Percentiles rank a stretch among this genome's conserved stretches.
These are phyloP conservation scores for Zasmidium cellare DNA, from an alignment of 2,329 filamentous ascomycete genomes.

Conservation along the genomic window DNA sequence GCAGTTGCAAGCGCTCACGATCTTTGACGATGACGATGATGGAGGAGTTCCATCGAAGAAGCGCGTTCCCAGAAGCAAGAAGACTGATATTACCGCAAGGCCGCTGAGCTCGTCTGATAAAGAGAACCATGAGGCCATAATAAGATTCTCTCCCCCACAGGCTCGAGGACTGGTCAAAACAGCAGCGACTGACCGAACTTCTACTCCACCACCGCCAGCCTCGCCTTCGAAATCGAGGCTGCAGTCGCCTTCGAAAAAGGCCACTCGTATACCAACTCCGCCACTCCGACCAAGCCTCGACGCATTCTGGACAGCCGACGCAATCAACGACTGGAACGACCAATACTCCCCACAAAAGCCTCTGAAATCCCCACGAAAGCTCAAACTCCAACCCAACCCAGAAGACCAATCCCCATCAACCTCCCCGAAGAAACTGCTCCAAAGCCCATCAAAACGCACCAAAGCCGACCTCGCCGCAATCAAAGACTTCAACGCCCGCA, in stretches of 20 bases:
- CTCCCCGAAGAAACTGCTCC: slow-evolving; percentile 41
- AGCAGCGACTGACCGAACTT: slow-evolving; percentile 17
- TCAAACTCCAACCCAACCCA: slow-evolving; percentile 23
- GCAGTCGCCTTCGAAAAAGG: slow-evolving; percentile 50
- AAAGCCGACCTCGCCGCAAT: slow-evolving; percentile 43
- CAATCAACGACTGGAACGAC: slow-evolving; percentile 65
- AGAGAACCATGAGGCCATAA: slow-evolving; percentile 27
- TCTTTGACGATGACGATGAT: slow-evolving; percentile 17
- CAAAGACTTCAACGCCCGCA: slow-evolving; percentile 63
- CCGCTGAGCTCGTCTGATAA: slow-evolving; percentile 28
- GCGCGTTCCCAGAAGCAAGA: no score
- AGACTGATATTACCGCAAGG: not conserved
- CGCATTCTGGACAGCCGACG: slow-evolving; percentile 60
- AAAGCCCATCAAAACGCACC: slow-evolving; percentile 34
- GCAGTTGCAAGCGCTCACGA: slow-evolving; percentile 18
- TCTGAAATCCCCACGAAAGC: slow-evolving; percentile 41
- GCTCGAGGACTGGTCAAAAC: slow-evolving; percentile 14
- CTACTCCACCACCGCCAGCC: slow-evolving; percentile 41
- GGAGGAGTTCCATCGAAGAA: not conserved
- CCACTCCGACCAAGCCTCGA: slow-evolving; percentile 57
- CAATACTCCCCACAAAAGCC: slow-evolving; percentile 57
- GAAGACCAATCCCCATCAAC: slow-evolving; percentile 29
- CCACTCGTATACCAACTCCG: slow-evolving; percentile 52
- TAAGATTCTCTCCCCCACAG: slow-evolving; percentile 30
- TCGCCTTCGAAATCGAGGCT: slow-evolving; percentile 46